These are phyloP conservation scores for Pyrus betulifolia DNA, from an alignment of 306 rosid species.

Conservation along the genomic window DNA sequence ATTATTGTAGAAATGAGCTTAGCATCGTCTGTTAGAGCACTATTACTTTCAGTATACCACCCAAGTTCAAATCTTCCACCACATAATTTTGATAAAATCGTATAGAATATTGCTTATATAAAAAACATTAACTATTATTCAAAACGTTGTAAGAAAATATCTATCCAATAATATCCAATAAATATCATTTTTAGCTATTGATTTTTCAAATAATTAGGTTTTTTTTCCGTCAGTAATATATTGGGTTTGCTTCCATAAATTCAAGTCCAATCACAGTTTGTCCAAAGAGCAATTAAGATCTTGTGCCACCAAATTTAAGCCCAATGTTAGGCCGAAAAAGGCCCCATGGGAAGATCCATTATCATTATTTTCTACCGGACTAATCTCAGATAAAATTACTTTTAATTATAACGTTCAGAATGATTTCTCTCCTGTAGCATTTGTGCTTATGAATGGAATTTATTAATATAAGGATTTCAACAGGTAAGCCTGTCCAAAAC, in stretches of 20 bases:
- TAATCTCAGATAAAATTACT: neutral
- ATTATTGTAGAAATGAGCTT: no score
- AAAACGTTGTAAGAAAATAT: no score
- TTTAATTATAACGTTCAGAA: neutral
- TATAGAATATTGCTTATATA: neutral
- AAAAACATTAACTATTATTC: neutral
- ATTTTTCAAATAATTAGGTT: neutral
- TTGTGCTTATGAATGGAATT: neutral
- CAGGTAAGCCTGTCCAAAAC: neutral
- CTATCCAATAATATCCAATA: neutral
- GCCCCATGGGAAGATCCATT: neutral
- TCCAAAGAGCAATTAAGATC: neutral
- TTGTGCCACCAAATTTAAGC: neutral
- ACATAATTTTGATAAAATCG: no score
- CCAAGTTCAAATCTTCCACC: neutral
- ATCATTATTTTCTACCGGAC: neutral
- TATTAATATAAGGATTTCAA: neutral
- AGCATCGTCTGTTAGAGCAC: no score
- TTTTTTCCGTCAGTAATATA: neutral
- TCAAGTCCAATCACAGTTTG: neutral
- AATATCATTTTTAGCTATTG: neutral
- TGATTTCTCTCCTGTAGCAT: neutral
- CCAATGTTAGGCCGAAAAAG: neutral
- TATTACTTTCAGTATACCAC: neutral
- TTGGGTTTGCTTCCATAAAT: neutral